Evolutionary conservation across 2,329 filamentous ascomycete genomes (phyloP).

Genomic region (Phaeosphaeria sp.): DNA sequence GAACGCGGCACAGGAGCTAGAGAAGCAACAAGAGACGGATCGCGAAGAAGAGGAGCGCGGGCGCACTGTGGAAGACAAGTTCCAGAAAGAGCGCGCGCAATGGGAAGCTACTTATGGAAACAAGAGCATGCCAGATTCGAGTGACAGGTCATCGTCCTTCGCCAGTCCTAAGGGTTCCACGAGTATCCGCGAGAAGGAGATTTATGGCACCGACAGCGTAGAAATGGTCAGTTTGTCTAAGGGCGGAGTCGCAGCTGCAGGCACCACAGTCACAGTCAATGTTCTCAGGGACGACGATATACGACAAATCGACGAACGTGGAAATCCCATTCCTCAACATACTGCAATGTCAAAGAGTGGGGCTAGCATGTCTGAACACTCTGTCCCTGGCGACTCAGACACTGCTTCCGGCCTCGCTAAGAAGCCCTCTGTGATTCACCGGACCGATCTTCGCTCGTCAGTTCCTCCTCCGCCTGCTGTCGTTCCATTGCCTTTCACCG

Average conservation of each 20-base stretch:
- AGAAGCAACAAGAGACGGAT: conserved; percentile 64
- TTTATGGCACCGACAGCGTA: conserved; percentile 55
- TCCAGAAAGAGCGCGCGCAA: conserved; percentile 65
- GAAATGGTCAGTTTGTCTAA: conserved; percentile 62
- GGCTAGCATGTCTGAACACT: conserved; percentile 2
- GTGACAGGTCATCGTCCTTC: conserved; percentile 53
- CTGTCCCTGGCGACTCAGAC: conserved; percentile 10
- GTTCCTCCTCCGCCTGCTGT: conserved; percentile 60
- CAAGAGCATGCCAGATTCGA: conserved; percentile 59
- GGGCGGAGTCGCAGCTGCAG: conserved; percentile 50
- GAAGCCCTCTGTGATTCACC: conserved; percentile 6
- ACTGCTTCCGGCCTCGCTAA: background rate
- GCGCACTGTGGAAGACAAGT: conserved; percentile 68
- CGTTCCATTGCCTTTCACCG: conserved; percentile 69
- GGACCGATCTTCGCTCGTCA: conserved; percentile 31
- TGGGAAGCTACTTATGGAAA: conserved; percentile 84
- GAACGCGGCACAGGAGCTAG: conserved; percentile 54
- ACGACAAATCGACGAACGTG: conserved; percentile 40
- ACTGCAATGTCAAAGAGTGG: background rate
- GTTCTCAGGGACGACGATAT: conserved; percentile 59
- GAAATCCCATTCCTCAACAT: conserved; percentile 29
- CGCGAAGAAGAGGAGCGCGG: conserved; percentile 74
- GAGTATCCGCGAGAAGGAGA: conserved; percentile 43
- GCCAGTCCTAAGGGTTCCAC: conserved; percentile 41
- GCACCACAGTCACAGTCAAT: conserved; percentile 60